Percentiles rank a stretch among this genome's conserved stretches.
Evolutionary conservation across 257 asterid species (phyloP).

Genomic region (Buddleja alternifolia): DNA sequence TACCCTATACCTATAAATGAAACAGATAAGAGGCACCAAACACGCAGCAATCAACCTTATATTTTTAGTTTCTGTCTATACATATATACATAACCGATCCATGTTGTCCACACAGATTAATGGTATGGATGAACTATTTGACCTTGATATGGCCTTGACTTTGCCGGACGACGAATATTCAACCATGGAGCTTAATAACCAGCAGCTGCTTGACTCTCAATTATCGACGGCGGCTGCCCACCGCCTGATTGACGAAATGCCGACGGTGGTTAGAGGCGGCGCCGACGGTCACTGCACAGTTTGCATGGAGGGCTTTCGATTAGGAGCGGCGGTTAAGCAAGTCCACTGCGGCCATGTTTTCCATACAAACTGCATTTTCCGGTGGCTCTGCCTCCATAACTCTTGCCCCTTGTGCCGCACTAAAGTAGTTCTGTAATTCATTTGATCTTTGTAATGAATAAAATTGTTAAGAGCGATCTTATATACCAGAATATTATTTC

Average conservation of each 20-base stretch:
- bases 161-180: background rate
- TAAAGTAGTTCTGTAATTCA: background rate
- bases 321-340: background rate
- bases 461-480: too few species aligned
- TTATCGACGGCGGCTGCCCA: too few species aligned
- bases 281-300: background rate
- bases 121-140: background rate
- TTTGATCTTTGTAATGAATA: too few species aligned
- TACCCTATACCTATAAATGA: too few species aligned
- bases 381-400: background rate
- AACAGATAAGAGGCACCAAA: too few species aligned
- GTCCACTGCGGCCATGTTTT: constrained; percentile 15
- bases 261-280: background rate
- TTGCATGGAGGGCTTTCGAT: constrained; percentile 3
- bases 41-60: too few species aligned
- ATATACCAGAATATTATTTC: too few species aligned
- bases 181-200: background rate
- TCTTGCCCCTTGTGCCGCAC: constrained; percentile 19
- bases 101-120: background rate
- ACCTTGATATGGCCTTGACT: constrained; percentile 4
- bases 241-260: background rate
- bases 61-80: too few species aligned
- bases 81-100: too few species aligned
- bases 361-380: background rate
- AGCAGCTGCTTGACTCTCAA: background rate